Percentiles rank a stretch among this genome's conserved stretches.
These are phyloP conservation scores for Fusarium buharicum DNA, from an alignment of 2,329 filamentous ascomycete species.

Conservation along the genomic window DNA sequence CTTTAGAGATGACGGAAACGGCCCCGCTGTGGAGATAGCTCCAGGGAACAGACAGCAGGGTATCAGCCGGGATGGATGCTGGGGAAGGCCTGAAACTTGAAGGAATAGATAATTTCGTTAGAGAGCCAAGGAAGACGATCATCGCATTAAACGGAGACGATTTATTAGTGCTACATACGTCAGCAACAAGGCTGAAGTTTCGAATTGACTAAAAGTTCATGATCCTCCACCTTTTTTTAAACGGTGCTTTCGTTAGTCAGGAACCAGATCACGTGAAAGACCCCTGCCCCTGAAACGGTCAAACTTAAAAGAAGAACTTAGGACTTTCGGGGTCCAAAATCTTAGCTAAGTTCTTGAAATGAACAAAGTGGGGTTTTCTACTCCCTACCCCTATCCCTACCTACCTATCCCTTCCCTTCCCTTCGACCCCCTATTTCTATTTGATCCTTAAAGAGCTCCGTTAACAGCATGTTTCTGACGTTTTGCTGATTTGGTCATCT, in stretches of 20 bases:
- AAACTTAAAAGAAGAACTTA: neutral
- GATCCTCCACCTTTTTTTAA: neutral
- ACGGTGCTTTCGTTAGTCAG: neutral
- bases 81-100: conserved; percentile 18
- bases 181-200: conserved; percentile 22
- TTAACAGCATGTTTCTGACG: conserved; percentile 4
- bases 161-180: conserved; percentile 1
- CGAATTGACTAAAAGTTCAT: conserved; percentile 2
- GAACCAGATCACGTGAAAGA: conserved; percentile 4
- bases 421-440: conserved; percentile 5
- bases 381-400: conserved; percentile 8
- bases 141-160: neutral
- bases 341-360: conserved; percentile 23
- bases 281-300: conserved; percentile 3
- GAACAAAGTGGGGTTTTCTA: conserved; percentile 15
- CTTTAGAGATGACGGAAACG: neutral
- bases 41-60: neutral
- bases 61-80: conserved; percentile 4
- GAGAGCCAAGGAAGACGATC: conserved; percentile 1
- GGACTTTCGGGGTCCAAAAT: neutral
- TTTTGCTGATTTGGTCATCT: conserved; percentile 1
- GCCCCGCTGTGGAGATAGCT: neutral
- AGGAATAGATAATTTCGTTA: conserved; percentile 17
- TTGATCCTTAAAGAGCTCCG: conserved; percentile 4
- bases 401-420: conserved; percentile 6